These are phyloP conservation scores for Whalleya microplaca DNA, from an alignment of 2,329 filamentous ascomycete species.

Conservation along the genomic window DNA sequence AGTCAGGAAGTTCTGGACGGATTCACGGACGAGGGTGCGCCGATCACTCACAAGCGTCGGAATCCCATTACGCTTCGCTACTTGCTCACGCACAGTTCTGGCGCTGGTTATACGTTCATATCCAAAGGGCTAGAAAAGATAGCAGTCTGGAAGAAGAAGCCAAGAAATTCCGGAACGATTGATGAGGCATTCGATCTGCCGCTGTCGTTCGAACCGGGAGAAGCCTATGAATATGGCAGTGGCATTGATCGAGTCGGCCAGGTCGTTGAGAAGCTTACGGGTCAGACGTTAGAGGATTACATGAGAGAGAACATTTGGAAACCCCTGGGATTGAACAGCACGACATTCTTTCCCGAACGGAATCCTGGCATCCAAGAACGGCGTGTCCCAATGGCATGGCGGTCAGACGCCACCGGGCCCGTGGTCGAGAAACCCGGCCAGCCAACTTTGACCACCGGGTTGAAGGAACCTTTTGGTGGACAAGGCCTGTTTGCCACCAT, in stretches of 20 bases:
- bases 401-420: conserved; percentile 5
- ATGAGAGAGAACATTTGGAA: conserved; percentile 29
- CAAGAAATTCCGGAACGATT: conserved; percentile 6
- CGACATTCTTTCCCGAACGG: conserved; percentile 28
- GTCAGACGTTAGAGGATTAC: conserved; percentile 27
- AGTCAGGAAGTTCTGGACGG: conserved; percentile 47
- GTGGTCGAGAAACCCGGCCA: conserved; percentile 22
- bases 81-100: conserved; percentile 52
- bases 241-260: conserved; percentile 47
- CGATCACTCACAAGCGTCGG: conserved; percentile 33
- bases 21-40: conserved; percentile 42
- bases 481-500: conserved; percentile 42
- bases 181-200: conserved; percentile 40
- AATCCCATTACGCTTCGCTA: conserved; percentile 48
- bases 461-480: conserved; percentile 39
- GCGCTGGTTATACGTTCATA: conserved; percentile 45
- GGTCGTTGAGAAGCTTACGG: conserved; percentile 36
- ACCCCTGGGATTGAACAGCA: conserved; percentile 21
- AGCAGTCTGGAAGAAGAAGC: conserved; percentile 6
- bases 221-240: conserved; percentile 46
- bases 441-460: conserved; percentile 16
- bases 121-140: conserved; percentile 18
- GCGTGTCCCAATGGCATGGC: conserved; percentile 25
- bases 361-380: conserved; percentile 23
- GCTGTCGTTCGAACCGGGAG: conserved; percentile 49